These are phyloP conservation scores for Dendrocalamus sinicus DNA, from an alignment of 176 grass and related monocot species.

Conservation along the genomic window DNA sequence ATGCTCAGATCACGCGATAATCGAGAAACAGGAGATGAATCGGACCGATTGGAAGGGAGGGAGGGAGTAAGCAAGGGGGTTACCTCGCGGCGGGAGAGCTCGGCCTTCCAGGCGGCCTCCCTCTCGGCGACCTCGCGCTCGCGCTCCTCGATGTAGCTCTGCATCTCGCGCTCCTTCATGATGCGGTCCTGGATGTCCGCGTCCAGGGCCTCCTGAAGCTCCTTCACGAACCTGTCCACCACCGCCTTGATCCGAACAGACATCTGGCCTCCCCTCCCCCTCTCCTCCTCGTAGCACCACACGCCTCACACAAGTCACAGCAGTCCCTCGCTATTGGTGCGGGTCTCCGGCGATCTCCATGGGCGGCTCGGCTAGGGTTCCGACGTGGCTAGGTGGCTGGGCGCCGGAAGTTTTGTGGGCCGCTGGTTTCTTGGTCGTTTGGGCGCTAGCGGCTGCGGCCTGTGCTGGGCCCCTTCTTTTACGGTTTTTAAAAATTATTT, in stretches of 20 bases:
- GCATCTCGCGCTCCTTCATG: constrained; percentile 99
- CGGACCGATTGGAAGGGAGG: not conserved
- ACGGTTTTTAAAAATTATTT: too few relatives aligned
- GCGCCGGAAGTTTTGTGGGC: constrained; percentile 35
- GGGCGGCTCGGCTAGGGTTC: constrained; percentile 46
- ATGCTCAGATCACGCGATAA: not conserved
- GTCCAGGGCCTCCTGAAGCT: constrained; percentile 94
- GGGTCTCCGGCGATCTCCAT: constrained; percentile 20
- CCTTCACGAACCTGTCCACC: constrained; percentile 95
- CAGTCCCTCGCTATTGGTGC: not conserved
- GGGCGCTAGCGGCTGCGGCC: not conserved
- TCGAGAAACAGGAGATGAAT: not conserved
- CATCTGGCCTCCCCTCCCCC: constrained; percentile 47
- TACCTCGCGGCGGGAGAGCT: constrained; percentile 97
- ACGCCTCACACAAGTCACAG: too few relatives aligned
- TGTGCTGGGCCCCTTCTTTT: not conserved
- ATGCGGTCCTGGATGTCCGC: constrained; percentile 97
- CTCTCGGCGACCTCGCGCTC: constrained; percentile 98
- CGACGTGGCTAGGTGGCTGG: constrained; percentile 22
- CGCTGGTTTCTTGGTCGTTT: constrained; percentile 19
- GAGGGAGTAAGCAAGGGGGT: not conserved
- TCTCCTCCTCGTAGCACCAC: too few relatives aligned
- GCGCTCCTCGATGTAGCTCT: constrained; percentile 98
- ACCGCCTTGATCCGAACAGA: constrained; percentile 96
- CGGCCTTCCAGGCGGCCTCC: constrained; percentile 97